A percentile compares a stretch with the other conserved stretches of the same genome.
Evolutionary conservation across 768 basidiomycete genomes (phyloP).

Genomic region (Rhodotorula toruloides): DNA sequence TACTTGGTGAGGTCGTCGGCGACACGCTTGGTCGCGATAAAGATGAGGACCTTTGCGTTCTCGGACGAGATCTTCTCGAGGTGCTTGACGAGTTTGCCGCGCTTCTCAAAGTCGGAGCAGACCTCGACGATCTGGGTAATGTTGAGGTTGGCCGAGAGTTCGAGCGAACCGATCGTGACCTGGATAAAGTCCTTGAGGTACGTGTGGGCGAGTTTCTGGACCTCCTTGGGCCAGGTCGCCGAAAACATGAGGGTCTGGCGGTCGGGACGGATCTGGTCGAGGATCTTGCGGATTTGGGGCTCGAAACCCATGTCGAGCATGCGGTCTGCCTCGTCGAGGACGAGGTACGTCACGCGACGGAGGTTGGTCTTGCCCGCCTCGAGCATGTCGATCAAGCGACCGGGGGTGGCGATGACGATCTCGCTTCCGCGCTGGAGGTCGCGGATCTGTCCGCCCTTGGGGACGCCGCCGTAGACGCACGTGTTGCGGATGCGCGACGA

Average conservation of each 20-base stretch:
- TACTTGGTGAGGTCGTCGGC: slow-evolving; percentile 98
- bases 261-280: slow-evolving; percentile 83
- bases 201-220: slow-evolving; percentile 93
- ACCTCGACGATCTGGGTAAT: slow-evolving; percentile 94
- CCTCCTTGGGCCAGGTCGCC: slow-evolving; percentile 99
- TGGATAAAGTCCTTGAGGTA: slow-evolving; percentile 95
- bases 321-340: slow-evolving; percentile 99
- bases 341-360: slow-evolving; percentile 90
- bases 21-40: slow-evolving; percentile 93
- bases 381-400: slow-evolving; percentile 97
- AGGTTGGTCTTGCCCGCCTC: slow-evolving; percentile 95
- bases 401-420: slow-evolving; percentile 99
- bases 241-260: slow-evolving; percentile 98
- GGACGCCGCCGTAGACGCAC: slow-evolving; percentile 96
- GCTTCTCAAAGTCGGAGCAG: slow-evolving; percentile 83
- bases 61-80: slow-evolving; percentile 92
- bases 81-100: slow-evolving; percentile 90
- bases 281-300: slow-evolving; percentile 97
- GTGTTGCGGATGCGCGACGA: slow-evolving; percentile 93
- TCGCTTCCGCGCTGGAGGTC: slow-evolving; percentile 96
- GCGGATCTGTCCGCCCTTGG: slow-evolving; percentile 96
- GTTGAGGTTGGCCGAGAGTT: slow-evolving; percentile 95
- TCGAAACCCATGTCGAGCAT: slow-evolving; percentile 99
- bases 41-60: slow-evolving; percentile 97
- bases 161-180: slow-evolving; percentile 98